phyloP scores from a whole-genome alignment of 2,329 filamentous ascomycete genomes.

The Arthrinium puccinioides region DNA sequence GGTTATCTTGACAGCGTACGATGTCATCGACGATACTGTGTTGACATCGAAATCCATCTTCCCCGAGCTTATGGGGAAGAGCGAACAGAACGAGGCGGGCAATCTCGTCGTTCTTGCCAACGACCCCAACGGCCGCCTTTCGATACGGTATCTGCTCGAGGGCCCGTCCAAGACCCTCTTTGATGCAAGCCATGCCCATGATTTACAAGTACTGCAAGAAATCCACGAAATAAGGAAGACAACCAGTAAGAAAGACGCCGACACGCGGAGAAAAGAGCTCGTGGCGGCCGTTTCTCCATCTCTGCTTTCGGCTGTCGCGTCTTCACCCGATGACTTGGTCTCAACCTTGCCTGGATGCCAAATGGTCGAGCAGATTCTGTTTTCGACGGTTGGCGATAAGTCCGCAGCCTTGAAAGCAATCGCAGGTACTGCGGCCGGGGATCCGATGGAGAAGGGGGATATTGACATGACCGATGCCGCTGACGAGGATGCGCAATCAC shows the following conservation, averaged over 20 bases:
- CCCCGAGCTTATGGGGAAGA: constrained; percentile 73
- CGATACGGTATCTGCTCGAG: constrained; percentile 78
- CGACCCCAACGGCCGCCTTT: constrained; percentile 55
- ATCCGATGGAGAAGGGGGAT: constrained; percentile 32
- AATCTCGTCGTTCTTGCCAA: constrained; percentile 59
- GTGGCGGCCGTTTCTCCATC: constrained; percentile 65
- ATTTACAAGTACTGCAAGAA: constrained; percentile 67
- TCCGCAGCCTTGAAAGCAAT: constrained; percentile 63
- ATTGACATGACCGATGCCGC: constrained; percentile 23
- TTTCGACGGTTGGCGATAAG: constrained; percentile 71
- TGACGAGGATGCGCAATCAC: constrained; percentile 21
- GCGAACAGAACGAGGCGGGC: constrained; percentile 52
- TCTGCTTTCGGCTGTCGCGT: constrained; percentile 66
- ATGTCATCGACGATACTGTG: constrained; percentile 92
- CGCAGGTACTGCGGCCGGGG: constrained; percentile 53
- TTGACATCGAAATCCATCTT: constrained; percentile 80
- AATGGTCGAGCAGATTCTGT: constrained; percentile 74
- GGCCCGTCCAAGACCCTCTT: constrained; percentile 55
- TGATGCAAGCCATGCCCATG: constrained; percentile 53
- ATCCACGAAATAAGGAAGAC: constrained; percentile 70
- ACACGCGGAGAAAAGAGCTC: constrained; percentile 68
- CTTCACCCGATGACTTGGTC: constrained; percentile 60
- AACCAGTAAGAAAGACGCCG: constrained; percentile 89
- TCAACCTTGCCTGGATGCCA: constrained; percentile 79
- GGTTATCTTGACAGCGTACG: constrained; percentile 78